These are phyloP conservation scores for Colletotrichum camelliae DNA, from an alignment of 2,329 filamentous ascomycete genomes.

Conservation along the genomic window DNA sequence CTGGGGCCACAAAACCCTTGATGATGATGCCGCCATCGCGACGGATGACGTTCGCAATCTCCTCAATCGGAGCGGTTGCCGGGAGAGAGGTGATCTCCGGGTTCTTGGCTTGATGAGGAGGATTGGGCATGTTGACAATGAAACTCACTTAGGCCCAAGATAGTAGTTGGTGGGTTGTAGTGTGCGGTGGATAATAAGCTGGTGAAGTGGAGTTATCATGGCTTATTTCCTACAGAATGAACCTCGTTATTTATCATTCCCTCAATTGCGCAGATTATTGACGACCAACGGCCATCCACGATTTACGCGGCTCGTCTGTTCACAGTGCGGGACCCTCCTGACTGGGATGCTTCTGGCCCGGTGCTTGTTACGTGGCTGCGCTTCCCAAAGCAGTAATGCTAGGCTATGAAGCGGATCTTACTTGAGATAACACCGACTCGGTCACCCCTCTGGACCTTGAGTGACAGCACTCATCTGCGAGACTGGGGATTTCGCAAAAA, in stretches of 20 bases:
- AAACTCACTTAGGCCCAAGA: neutral
- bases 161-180: neutral
- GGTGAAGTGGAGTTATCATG: neutral
- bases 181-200: neutral
- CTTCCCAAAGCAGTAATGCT: neutral
- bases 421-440: neutral
- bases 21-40: neutral
- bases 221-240: neutral
- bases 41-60: neutral
- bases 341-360: fast-evolving
- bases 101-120: neutral
- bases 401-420: neutral
- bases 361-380: fast-evolving
- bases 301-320: neutral
- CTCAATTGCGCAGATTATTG: neutral
- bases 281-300: neutral
- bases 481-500: neutral
- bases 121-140: neutral
- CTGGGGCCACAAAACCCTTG: neutral
- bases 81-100: neutral
- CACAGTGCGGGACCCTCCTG: neutral
- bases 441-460: neutral
- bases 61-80: neutral
- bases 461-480: neutral
- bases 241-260: neutral